phyloP scores from a whole-genome alignment of 139 green algal genomes.

The Limnomonas spitsbergensis region DNA sequence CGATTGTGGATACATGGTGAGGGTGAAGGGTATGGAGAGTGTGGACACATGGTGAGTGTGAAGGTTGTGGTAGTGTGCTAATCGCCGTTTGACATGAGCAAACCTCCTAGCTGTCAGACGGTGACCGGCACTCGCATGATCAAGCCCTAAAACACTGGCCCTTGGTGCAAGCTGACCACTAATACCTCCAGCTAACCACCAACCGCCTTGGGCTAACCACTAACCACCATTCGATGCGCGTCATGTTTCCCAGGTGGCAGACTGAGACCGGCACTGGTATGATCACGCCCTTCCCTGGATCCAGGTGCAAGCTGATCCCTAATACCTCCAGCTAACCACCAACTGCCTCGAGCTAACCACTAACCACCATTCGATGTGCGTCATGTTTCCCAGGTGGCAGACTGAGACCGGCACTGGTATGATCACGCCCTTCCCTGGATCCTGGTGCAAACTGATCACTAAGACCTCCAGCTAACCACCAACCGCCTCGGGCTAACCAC shows the following conservation, averaged over 20 bases:
- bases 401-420: slow-evolving; percentile 90
- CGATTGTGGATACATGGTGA: slow-evolving; percentile 95
- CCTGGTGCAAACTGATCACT: not conserved
- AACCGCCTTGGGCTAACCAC: no score
- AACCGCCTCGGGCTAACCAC: no score
- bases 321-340: not conserved
- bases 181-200: not conserved
- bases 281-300: not conserved
- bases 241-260: slow-evolving; percentile 61
- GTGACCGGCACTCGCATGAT: slow-evolving; percentile 70
- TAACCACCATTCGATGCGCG: no score
- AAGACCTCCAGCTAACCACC: not conserved
- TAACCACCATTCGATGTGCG: no score
- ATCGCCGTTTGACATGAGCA: no score
- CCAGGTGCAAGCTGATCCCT: no score
- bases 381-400: slow-evolving; percentile 62
- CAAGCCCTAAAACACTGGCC: not conserved
- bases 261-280: slow-evolving; percentile 81
- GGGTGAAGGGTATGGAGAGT: slow-evolving; percentile 95
- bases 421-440: slow-evolving; percentile 47
- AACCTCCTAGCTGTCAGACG: slow-evolving; percentile 72
- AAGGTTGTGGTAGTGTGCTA: no score
- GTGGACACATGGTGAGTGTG: slow-evolving; percentile 64
- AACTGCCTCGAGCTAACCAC: no score
- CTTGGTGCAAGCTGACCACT: no score